Evolutionary conservation across 1,139 yeast genomes (phyloP).

Genomic region (Pneumocystis sp.): DNA sequence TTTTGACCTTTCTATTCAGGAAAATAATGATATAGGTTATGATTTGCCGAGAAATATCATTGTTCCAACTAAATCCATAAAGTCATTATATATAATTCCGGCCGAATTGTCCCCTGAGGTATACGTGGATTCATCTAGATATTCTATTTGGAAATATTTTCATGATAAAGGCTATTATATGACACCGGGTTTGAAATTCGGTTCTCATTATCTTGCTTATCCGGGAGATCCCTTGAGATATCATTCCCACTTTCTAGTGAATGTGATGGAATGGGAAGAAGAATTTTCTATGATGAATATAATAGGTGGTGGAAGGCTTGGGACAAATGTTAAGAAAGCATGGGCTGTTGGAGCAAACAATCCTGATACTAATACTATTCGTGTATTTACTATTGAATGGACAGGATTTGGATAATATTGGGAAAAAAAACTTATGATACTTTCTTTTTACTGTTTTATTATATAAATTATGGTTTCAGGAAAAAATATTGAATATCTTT

Average conservation of each 20-base stretch:
- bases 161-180: constrained; percentile 38
- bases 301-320: constrained; percentile 73
- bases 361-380: constrained; percentile 18
- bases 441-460: not conserved
- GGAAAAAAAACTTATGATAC: too few species aligned
- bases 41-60: not conserved
- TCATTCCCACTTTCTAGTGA: constrained; percentile 74
- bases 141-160: constrained; percentile 30
- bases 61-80: not conserved
- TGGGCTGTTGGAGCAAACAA: constrained; percentile 48
- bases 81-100: not conserved
- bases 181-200: constrained; percentile 80
- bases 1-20: constrained; percentile 14
- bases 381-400: constrained; percentile 58
- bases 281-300: constrained; percentile 41
- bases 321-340: constrained; percentile 81
- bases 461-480: not conserved
- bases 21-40: constrained; percentile 7
- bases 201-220: constrained; percentile 75
- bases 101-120: not conserved
- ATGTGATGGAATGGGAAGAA: constrained; percentile 37
- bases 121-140: not conserved
- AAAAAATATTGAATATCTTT: not conserved
- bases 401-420: constrained; percentile 51
- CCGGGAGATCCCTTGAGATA: constrained; percentile 90